These are phyloP conservation scores for Pythium phragmiticola DNA, from an alignment of 352 stramenopile species.

Conservation along the genomic window DNA sequence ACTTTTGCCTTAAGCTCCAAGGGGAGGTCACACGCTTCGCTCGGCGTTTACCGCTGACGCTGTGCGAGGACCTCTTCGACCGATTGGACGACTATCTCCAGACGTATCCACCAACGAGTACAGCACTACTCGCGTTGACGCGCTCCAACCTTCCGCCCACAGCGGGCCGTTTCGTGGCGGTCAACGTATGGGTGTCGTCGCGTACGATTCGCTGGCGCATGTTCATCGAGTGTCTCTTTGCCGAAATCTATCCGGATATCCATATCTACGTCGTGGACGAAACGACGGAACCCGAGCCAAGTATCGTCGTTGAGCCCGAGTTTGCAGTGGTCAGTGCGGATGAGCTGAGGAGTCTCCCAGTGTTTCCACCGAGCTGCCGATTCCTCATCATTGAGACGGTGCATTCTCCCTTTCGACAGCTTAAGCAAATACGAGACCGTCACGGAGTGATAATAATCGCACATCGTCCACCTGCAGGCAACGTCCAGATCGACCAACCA, in stretches of 20 bases:
- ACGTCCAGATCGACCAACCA: not conserved
- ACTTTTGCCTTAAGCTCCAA: not conserved
- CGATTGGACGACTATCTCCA: not conserved
- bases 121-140: not conserved
- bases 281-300: not conserved
- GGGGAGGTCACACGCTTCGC: not conserved
- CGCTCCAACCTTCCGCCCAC: not conserved
- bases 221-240: slow-evolving; percentile 3
- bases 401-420: not conserved
- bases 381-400: not conserved
- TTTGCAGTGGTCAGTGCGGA: not conserved
- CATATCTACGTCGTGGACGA: slow-evolving; percentile 8
- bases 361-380: not conserved
- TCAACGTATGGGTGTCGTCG: not conserved
- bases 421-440: not conserved
- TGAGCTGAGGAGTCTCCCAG: not conserved
- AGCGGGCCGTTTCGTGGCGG: no score
- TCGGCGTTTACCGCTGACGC: not conserved
- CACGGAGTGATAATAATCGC: not conserved
- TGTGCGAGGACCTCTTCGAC: not conserved
- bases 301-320: not conserved
- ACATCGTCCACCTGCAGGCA: not conserved
- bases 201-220: not conserved
- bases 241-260: not conserved
- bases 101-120: not conserved